A percentile compares a stretch with the other conserved stretches of the same genome.
Conservation (phyloP, 1,284 basidiomycete genomes). For the Ceratobasidium sp. region DNA sequence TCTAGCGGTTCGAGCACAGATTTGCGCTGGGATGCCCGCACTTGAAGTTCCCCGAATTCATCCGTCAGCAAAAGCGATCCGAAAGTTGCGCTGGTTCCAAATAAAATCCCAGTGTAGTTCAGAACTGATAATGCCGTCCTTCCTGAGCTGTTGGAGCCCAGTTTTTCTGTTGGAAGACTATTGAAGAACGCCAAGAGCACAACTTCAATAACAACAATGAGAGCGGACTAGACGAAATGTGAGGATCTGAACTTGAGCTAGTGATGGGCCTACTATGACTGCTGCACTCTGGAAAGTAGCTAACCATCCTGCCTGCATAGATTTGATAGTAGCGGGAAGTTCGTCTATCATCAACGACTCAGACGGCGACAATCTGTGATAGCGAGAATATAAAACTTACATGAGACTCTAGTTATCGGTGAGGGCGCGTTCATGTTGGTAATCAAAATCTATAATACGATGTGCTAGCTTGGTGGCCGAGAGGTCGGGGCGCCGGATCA, state of each 20-base stretch:
- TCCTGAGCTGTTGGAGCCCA: background rate
- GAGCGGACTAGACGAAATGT: background rate
- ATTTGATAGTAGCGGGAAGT: conserved; percentile 17
- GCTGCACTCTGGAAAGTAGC: conserved; percentile 14
- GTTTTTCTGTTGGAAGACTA: background rate
- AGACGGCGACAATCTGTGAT: background rate
- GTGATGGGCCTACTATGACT: background rate
- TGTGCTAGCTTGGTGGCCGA: too few species aligned
- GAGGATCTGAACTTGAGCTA: too few species aligned
- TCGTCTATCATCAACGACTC: background rate
- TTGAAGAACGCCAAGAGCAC: background rate
- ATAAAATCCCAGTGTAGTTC: conserved; percentile 3
- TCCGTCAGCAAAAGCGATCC: conserved; percentile 15
- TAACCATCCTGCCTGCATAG: conserved; percentile 9
- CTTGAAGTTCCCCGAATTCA: conserved; percentile 17
- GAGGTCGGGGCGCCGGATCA: too few species aligned
- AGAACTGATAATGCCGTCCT: conserved; percentile 6
- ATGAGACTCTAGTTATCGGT: conserved; percentile 1
- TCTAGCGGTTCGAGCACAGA: conserved; percentile 11
- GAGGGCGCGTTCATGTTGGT: too few species aligned
- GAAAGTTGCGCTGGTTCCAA: conserved; percentile 6
- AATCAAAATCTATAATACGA: too few species aligned
- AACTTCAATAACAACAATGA: background rate
- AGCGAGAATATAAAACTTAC: background rate
- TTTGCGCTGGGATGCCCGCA: background rate